These are phyloP conservation scores for Fusarium illudens DNA, from an alignment of 2,329 filamentous ascomycete species.

Conservation along the genomic window DNA sequence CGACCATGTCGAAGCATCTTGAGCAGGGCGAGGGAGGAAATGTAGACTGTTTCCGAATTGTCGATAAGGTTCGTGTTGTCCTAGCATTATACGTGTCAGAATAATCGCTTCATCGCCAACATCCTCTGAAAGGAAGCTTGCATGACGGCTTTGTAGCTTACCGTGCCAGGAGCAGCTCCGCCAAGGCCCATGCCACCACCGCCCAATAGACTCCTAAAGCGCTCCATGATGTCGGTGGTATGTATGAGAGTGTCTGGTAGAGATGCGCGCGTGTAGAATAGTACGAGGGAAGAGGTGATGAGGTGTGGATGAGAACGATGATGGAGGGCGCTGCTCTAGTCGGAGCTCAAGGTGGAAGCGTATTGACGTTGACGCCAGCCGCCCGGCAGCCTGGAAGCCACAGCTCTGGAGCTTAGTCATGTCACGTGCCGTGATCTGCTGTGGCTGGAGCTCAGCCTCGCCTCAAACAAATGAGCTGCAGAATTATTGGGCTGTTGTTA, in stretches of 20 bases:
- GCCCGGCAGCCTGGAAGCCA: constrained; percentile 46
- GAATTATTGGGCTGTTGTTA: background rate
- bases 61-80: constrained; percentile 93
- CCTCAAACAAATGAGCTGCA: background rate
- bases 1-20: constrained; percentile 99
- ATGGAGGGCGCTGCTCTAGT: constrained; percentile 30
- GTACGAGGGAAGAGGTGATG: background rate
- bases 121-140: constrained; percentile 12
- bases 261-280: background rate
- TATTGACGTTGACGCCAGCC: constrained; percentile 47
- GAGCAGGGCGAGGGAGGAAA: constrained; percentile 93
- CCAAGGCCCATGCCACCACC: constrained; percentile 75
- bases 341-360: constrained; percentile 38
- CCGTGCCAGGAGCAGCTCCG: constrained; percentile 53
- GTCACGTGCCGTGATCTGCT: constrained; percentile 34
- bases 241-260: constrained; percentile 7
- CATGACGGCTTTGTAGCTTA: constrained; percentile 42
- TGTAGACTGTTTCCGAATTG: constrained; percentile 99
- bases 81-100: constrained; percentile 55
- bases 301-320: constrained; percentile 22
- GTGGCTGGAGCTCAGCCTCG: constrained; percentile 24
- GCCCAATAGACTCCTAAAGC: constrained; percentile 87
- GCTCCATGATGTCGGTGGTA: constrained; percentile 73
- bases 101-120: background rate
- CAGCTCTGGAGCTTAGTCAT: constrained; percentile 42